Evolutionary conservation across 495 filamentous ascomycete genomes (phyloP), one percentile per base, ranked within the genome.

Genomic region (Pseudoneurospora amorphoporcata): DNA sequence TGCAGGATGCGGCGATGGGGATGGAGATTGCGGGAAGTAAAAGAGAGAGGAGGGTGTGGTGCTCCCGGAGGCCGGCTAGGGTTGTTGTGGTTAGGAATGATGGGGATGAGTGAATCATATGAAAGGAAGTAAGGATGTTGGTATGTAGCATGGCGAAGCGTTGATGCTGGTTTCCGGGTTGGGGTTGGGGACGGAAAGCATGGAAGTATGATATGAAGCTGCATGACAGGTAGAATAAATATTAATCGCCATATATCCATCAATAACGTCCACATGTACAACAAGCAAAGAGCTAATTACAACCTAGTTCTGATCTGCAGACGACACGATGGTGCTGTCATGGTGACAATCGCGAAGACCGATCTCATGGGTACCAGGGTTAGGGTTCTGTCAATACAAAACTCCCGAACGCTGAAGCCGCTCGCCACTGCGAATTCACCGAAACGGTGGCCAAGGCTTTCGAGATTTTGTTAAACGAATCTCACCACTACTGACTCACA

Each of bases 1-100:
- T 80, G 16, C 14, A 69, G 84, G 88, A 86, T 73, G 81, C 82
- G 2, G 79, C 86, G 53, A 74, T 88, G 69, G 88, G 89, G 3
- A 85, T 65, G 53, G 53, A 65, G 53, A 65, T 65, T 65, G 53
- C 29, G 32, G 53, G 53, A 12, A 65, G 53, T 35, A 65, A 86
- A 23, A 87, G 84, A 79, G 87, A 89, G 82, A 85, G 92, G 73
- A 86, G 90, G 74, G 87, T 92, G 68, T 95, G 92, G 92, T 87
- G 91, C 83, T 87, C 87, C 6, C 86, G 89, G 77, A 86, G 91
- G 76, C 82, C 85, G 37, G 93, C 90, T 79, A 75, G 88, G 58
- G 80, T 95, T 74, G 79, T 87, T 74, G 91, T 91, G 38, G 14
- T 65, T 17, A 65, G 53, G 53, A 65, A 65, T 17, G 53, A 65